Conservation (phyloP, 768 basidiomycete species). For the Punctularia strigosozonata region DNA sequence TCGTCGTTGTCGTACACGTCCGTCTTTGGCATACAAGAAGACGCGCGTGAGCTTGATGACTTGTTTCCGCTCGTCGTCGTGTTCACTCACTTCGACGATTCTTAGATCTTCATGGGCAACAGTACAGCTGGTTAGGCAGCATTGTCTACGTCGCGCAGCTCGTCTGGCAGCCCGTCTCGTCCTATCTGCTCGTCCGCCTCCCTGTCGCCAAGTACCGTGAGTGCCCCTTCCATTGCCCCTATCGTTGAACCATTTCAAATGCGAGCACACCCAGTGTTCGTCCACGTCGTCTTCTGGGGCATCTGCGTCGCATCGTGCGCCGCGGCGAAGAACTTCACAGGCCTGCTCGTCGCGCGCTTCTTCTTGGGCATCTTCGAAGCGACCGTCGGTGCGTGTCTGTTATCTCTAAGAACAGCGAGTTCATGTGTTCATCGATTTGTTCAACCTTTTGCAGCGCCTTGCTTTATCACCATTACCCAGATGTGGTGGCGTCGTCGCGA, state of each 20-base stretch:
- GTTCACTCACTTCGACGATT: not conserved
- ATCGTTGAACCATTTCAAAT: not conserved
- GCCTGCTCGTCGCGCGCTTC: constrained; percentile 27
- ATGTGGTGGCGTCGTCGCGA: constrained; percentile 42
- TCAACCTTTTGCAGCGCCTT: constrained; percentile 21
- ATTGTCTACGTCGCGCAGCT: constrained; percentile 34
- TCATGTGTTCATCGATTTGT: not conserved
- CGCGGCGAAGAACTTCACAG: constrained; percentile 27
- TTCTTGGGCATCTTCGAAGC: constrained; percentile 37
- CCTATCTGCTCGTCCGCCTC: constrained; percentile 27
- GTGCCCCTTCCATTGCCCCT: constrained; percentile 7
- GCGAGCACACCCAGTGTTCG: constrained; percentile 13
- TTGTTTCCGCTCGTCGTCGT: not conserved
- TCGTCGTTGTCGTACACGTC: constrained; percentile 37
- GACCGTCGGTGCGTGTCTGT: constrained; percentile 25
- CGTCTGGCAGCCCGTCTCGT: constrained; percentile 31
- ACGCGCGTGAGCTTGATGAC: constrained; percentile 20
- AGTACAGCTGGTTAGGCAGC: constrained; percentile 33
- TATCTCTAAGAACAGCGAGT: too few species aligned
- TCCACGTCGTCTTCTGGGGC: constrained; percentile 33
- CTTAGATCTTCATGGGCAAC: constrained; percentile 23
- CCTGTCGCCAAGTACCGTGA: constrained; percentile 28
- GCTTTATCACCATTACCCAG: constrained; percentile 36
- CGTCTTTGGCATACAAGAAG: constrained; percentile 28
- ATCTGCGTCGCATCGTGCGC: constrained; percentile 24